Percentiles rank a stretch among this genome's conserved stretches.
These are phyloP conservation scores for Erysimum cheiranthoides DNA, from an alignment of 345 rosid species.

Conservation along the genomic window DNA sequence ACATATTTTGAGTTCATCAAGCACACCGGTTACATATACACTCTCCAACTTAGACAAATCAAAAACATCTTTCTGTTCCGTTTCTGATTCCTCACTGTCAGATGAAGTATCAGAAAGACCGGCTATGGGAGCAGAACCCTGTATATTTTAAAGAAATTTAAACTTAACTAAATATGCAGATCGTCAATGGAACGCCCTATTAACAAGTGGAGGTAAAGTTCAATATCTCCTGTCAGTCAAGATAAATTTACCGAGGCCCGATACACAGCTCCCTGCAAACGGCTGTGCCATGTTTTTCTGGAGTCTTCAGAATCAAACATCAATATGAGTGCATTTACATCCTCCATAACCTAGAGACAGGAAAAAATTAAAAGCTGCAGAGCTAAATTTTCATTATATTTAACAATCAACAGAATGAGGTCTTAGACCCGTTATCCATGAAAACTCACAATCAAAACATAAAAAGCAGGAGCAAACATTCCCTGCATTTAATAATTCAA, in stretches of 20 bases:
- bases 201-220: constrained; percentile 14
- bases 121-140: constrained; percentile 85
- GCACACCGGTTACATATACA: constrained; percentile 80
- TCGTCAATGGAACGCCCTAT: constrained; percentile 15
- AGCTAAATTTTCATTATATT: constrained; percentile 8
- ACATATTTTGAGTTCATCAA: constrained; percentile 87
- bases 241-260: constrained; percentile 72
- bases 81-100: constrained; percentile 74
- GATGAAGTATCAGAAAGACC: constrained; percentile 92
- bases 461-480: constrained; percentile 29
- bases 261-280: constrained; percentile 88
- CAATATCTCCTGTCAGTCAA: constrained; percentile 4
- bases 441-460: constrained; percentile 29
- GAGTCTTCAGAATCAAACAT: constrained; percentile 76
- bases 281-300: constrained; percentile 77
- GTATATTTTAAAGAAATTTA: constrained; percentile 30
- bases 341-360: constrained; percentile 75
- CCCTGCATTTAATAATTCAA: constrained; percentile 29
- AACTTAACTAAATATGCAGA: constrained; percentile 25
- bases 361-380: constrained; percentile 15
- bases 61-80: constrained; percentile 52
- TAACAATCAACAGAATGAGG: constrained; percentile 20
- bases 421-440: constrained; percentile 7
- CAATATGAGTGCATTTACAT: constrained; percentile 73
- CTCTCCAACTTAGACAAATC: constrained; percentile 61